Base-by-base conservation (phyloP, 2,329 filamentous ascomycete species). In the Stromatinia cepivora region DNA sequence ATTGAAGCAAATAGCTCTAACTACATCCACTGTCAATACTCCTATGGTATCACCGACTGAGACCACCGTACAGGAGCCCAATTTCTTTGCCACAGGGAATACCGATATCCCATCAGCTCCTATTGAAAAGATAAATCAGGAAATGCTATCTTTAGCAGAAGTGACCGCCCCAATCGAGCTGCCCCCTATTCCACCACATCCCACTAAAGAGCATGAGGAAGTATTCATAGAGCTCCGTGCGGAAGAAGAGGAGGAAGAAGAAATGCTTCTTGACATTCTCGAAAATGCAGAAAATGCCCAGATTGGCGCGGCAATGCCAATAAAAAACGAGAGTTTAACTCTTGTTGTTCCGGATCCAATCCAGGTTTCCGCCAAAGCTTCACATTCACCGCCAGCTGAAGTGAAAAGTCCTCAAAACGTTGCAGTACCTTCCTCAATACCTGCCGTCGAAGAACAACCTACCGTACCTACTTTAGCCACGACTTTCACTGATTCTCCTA, bases 11-110 rank as follows among this genome's bases (percentile, higher is more conserved):
- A 69, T 77, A 20, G 75, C 74, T 10, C 57, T 77, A 28, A 70
- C 75, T 31, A 75, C 73, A 11, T 78, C 76, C 17, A 71, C 73
- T 11, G 61, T 77, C n/a, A 72, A 72, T n/a, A 74, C 76, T 22
- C 76, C 76, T 31, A 46, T 73, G 0, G 67, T 71, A 34, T 71
- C 75, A 17, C 73, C 75, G 1, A 65, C 67, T 8, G 52, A 57
- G 28, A 39, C 57, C 22, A 57, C 46, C 28, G 36, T 45, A 34
- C 58, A 59, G 15, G 54, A 65, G 20, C 22, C 70, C 15, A 45
- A 52, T 20, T 52, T 25, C 20, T 53, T 54, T 28, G 11, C 46
- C 3, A 31, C n/a, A n/a, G 66, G 25, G 28, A n/a, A 52, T 42
- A 42, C n/a, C 20, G n/a, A 56, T 45, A 34, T 56, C 28, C 13